These are phyloP conservation scores for Parastagonospora avenae DNA, from an alignment of 2,329 filamentous ascomycete genomes.

Conservation along the genomic window DNA sequence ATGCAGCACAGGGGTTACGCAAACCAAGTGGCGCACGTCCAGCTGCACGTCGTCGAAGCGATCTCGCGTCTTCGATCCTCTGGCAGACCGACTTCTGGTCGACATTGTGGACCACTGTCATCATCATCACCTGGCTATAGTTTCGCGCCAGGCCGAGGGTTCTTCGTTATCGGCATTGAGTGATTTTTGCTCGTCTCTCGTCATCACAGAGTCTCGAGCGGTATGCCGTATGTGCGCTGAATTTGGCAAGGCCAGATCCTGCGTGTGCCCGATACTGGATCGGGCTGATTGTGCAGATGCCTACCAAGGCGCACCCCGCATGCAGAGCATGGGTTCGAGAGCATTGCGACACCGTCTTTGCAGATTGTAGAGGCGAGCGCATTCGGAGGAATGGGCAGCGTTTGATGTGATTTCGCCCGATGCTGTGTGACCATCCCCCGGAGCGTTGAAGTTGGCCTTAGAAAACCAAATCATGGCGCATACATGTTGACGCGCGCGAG, in stretches of 20 bases:
- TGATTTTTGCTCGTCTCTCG: neutral
- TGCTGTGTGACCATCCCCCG: neutral
- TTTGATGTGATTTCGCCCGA: neutral
- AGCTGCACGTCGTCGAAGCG: neutral
- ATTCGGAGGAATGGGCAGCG: neutral
- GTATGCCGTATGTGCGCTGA: neutral
- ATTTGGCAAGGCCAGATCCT: neutral
- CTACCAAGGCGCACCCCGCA: neutral
- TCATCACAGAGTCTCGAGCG: neutral
- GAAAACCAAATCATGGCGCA: too few relatives aligned
- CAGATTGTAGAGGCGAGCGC: neutral
- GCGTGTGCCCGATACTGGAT: conserved; percentile 5
- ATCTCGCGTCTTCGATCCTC: neutral
- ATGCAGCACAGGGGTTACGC: neutral
- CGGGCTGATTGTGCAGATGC: neutral
- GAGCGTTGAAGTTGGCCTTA: neutral
- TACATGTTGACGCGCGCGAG: too few relatives aligned
- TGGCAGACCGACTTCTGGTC: too few relatives aligned
- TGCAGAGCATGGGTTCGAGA: neutral
- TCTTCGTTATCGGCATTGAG: too few relatives aligned
- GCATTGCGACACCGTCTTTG: neutral
- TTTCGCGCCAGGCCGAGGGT: too few relatives aligned
- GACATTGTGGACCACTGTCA: neutral
- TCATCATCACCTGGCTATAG: too few relatives aligned
- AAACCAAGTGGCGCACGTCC: conserved; percentile 1